phyloP scores from a whole-genome alignment of 805 yeast genomes.

The Ogataea nonfermentans region DNA sequence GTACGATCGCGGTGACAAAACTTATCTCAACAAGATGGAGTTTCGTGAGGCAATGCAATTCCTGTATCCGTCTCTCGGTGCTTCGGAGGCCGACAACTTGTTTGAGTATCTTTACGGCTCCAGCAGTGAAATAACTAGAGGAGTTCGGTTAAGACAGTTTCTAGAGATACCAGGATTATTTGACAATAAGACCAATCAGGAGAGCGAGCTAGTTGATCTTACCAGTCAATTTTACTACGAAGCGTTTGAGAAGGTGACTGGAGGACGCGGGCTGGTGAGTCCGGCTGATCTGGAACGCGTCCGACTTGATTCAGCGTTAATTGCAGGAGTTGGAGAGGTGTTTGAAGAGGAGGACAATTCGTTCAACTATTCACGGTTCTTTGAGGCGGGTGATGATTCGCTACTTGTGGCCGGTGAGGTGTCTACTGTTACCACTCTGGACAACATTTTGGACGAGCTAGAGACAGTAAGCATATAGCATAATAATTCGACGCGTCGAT shows the following conservation, averaged over 20 bases:
- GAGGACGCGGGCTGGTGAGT: slow-evolving; percentile 39
- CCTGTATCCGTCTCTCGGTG: slow-evolving; percentile 38
- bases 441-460: slow-evolving; percentile 7
- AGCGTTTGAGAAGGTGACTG: slow-evolving; percentile 40
- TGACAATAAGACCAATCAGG: slow-evolving; percentile 25
- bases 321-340: slow-evolving; percentile 12
- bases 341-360: slow-evolving; percentile 15
- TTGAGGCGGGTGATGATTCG: slow-evolving; percentile 13
- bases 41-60: slow-evolving; percentile 43
- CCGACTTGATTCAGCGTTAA: slow-evolving; percentile 19
- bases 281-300: slow-evolving; percentile 39
- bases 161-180: slow-evolving; percentile 23
- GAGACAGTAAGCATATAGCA: slow-evolving; percentile 1
- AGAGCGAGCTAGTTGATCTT: slow-evolving; percentile 37
- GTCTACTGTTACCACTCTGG: too few relatives aligned
- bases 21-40: slow-evolving; percentile 39
- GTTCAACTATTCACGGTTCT: slow-evolving; percentile 19
- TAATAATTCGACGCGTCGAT: slow-evolving; percentile 4
- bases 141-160: slow-evolving; percentile 30
- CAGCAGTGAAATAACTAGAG: slow-evolving; percentile 24
- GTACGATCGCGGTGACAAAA: slow-evolving; percentile 37
- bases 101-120: slow-evolving; percentile 32
- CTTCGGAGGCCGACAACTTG: slow-evolving; percentile 37
- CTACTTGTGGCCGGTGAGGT: slow-evolving; percentile 11
- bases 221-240: slow-evolving; percentile 39